Evolutionary conservation across 2,329 filamentous ascomycete genomes (phyloP), one percentile per base, ranked within the genome.

Genomic region (Byssoonygena ceratinophila): DNA sequence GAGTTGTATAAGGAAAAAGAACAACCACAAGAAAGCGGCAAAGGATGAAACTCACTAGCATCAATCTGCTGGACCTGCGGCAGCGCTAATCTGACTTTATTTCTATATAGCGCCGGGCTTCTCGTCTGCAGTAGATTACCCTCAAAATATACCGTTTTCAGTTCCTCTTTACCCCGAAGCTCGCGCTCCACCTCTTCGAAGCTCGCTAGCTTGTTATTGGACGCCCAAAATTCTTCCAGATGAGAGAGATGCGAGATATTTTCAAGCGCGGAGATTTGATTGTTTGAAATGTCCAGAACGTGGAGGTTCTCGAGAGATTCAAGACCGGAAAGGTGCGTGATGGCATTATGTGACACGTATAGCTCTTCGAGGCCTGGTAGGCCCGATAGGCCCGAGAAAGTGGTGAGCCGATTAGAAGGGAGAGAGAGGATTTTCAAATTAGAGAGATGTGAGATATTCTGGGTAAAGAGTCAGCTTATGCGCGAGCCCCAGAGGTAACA

Each of bases 91-190:
- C 84, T 79, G 40, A 98, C 82, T 72, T 98, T 98, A 71, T 96
- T 97, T 63, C 92, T 77, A 70, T 98, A 98, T 56, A 96, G 71
- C 0, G 87, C 86, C n/a, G 86, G 85, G 3, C 79, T 81, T 51
- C 77, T 78, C 55, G 82, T 75, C 71, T 98, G 92, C 60, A 98
- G 68, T 23, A 90, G 91, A 63, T 94, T 96, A 1, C 89, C 90
- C 66, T 98, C 92, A 59, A 98, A 94, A 66, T 98, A 98, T 9
- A 98, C 91, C 1, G 92, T 96, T 55, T 83, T 81, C 60, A 97
- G 70, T 34, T 83, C 73, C 64, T 85, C 74, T 73, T 95, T 96
- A 64, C 92, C 85, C 49, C 72, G 77, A 58, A 98, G 70, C 60
- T 86, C 79, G 52, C 77, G 78, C 71, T 96, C 72, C 2, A 97